Percentiles rank a stretch among this genome's conserved stretches.
phyloP scores from a whole-genome alignment of 495 filamentous ascomycete species.

The Lineolata rhizophorae region DNA sequence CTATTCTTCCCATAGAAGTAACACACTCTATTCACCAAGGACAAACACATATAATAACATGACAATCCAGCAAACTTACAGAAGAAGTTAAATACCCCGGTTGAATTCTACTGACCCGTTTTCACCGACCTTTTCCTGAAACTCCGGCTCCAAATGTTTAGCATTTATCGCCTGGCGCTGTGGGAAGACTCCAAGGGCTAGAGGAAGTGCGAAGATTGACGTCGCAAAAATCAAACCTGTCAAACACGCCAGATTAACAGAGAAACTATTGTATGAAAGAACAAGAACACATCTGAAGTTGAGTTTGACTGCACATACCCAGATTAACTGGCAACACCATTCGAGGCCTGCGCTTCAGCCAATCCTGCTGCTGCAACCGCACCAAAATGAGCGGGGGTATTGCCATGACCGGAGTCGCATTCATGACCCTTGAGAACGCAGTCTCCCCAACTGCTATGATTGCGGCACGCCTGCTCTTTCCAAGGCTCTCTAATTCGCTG shows the following conservation, averaged over 20 bases:
- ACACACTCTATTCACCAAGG: too few relatives aligned
- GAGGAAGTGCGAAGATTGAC: constrained; percentile 60
- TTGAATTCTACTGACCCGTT: constrained; percentile 74
- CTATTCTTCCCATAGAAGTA: too few relatives aligned
- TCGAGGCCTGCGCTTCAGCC: constrained; percentile 50
- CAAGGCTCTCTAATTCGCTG: constrained; percentile 40
- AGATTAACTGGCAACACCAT: constrained; percentile 61
- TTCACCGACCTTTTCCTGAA: constrained; percentile 52
- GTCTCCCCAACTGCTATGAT: constrained; percentile 80
- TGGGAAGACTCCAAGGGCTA: constrained; percentile 80
- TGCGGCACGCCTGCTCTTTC: constrained; percentile 73
- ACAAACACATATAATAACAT: too few relatives aligned
- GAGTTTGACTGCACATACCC: constrained; percentile 25
- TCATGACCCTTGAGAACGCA: constrained; percentile 68
- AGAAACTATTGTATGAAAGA: background rate
- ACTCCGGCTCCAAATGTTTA: constrained; percentile 55
- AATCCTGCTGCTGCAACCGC: constrained; percentile 51
- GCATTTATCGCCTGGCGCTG: constrained; percentile 64
- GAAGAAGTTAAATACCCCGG: constrained; percentile 67
- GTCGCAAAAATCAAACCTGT: constrained; percentile 61
- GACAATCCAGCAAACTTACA: too few relatives aligned
- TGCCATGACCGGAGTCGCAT: constrained; percentile 93
- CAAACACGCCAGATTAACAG: constrained; percentile 16
- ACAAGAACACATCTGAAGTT: too few relatives aligned
- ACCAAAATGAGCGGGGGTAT: constrained; percentile 70